These are phyloP conservation scores for Boletus vinaceobasis DNA, from an alignment of 768 basidiomycete genomes.

Conservation along the genomic window DNA sequence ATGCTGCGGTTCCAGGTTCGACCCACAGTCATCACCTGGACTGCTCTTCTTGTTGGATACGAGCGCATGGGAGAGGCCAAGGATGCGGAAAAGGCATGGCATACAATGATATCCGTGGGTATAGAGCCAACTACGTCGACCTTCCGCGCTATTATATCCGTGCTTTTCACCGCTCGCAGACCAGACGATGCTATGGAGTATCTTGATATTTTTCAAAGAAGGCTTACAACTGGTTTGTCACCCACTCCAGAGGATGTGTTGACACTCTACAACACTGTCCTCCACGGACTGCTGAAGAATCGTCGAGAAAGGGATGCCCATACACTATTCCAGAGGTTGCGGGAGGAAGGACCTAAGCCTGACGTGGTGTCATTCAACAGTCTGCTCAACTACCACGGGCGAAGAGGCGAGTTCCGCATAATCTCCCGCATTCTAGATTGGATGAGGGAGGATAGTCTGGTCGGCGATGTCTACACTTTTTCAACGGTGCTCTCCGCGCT, in stretches of 20 bases:
- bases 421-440: constrained; percentile 56
- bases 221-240: constrained; percentile 12
- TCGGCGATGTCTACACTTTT: constrained; percentile 81
- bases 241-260: constrained; percentile 33
- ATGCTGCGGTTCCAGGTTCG: constrained; percentile 45
- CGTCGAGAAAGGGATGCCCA: constrained; percentile 39
- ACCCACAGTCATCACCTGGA: constrained; percentile 66
- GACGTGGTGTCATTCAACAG: constrained; percentile 82
- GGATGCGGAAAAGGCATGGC: constrained; percentile 60
- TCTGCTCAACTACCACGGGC: constrained; percentile 65
- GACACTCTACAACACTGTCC: constrained; percentile 68
- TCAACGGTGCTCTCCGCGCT: constrained; percentile 82
- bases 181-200: constrained; percentile 48
- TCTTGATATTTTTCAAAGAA: constrained; percentile 49
- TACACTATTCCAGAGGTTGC: constrained; percentile 43
- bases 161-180: constrained; percentile 50
- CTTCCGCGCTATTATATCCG: constrained; percentile 70
- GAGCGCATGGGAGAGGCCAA: constrained; percentile 46
- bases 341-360: constrained; percentile 52
- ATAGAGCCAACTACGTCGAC: constrained; percentile 58
- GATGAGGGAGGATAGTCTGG: constrained; percentile 51
- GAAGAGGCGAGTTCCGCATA: constrained; percentile 57
- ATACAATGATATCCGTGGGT: constrained; percentile 53
- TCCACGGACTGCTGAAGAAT: constrained; percentile 61
- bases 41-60: constrained; percentile 64